Evolutionary conservation across 192 early-diverging fungal genomes (phyloP).

Genomic region (Entomortierella beljakovae): DNA sequence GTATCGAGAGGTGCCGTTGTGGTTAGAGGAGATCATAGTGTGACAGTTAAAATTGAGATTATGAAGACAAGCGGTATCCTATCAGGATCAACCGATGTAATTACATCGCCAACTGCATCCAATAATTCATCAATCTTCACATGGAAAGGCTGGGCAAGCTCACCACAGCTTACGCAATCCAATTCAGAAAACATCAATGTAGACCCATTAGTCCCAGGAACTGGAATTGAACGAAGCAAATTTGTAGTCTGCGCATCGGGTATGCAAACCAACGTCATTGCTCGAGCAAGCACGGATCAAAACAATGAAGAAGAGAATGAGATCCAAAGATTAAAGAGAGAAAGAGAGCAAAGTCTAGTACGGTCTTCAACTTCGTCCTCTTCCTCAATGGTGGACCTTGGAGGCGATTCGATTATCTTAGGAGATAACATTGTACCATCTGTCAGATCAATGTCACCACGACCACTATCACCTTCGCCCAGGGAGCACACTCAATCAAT

Average conservation of each 20-base stretch:
- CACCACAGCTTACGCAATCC: not conserved
- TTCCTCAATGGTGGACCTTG: not conserved
- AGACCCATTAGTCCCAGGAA: slow-evolving; percentile 28
- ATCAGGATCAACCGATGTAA: slow-evolving; percentile 25
- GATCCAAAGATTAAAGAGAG: slow-evolving; percentile 27
- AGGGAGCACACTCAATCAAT: not conserved
- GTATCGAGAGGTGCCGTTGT: slow-evolving; percentile 40
- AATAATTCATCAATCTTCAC: slow-evolving; percentile 15
- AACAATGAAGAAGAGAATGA: slow-evolving; percentile 35
- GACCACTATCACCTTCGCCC: slow-evolving; percentile 9
- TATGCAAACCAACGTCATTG: slow-evolving; percentile 40
- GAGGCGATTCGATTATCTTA: slow-evolving; percentile 27
- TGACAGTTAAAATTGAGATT: slow-evolving; percentile 48
- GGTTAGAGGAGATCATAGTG: slow-evolving; percentile 42
- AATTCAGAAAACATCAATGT: not conserved
- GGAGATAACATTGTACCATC: slow-evolving; percentile 28
- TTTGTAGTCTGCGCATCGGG: slow-evolving; percentile 45
- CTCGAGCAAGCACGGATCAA: slow-evolving; percentile 40
- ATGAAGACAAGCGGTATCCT: slow-evolving; percentile 42
- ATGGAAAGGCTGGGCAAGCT: slow-evolving; percentile 33
- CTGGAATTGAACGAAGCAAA: slow-evolving; percentile 45
- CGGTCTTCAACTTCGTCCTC: slow-evolving; percentile 21
- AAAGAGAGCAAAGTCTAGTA: slow-evolving; percentile 16
- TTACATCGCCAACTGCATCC: slow-evolving; percentile 3
- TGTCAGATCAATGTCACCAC: not conserved